Conservation (phyloP, 352 stramenopile species). For the Hyaloperonospora brassicae region DNA sequence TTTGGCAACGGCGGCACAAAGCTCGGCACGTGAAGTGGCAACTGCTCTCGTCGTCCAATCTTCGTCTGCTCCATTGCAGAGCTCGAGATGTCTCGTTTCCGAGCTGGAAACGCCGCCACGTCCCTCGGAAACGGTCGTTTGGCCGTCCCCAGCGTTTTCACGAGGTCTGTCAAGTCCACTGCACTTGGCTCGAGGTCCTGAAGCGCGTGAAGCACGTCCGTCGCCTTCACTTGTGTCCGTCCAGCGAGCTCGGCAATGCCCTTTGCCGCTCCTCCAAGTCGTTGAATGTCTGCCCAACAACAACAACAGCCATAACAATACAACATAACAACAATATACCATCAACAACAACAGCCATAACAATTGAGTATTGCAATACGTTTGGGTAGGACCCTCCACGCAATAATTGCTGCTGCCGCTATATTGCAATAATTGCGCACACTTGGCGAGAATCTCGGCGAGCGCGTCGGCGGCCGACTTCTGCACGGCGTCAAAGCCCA, state of each 20-base stretch:
- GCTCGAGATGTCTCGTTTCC: slow-evolving; percentile 39
- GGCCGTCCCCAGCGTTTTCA: slow-evolving; percentile 44
- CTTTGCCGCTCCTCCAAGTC: slow-evolving; percentile 39
- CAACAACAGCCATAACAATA: neutral
- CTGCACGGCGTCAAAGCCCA: slow-evolving; percentile 50
- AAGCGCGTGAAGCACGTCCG: slow-evolving; percentile 40
- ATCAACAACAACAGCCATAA: slow-evolving; percentile 1
- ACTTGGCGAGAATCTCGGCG: slow-evolving; percentile 46
- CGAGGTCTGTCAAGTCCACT: slow-evolving; percentile 39
- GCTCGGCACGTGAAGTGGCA: slow-evolving; percentile 40
- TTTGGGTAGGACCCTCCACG: too few species aligned
- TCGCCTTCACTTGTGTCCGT: slow-evolving; percentile 39
- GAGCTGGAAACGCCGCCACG: slow-evolving; percentile 40
- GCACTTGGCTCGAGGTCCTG: slow-evolving; percentile 37
- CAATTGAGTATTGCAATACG: slow-evolving; percentile 1
- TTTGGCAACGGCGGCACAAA: slow-evolving; percentile 49
- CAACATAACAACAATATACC: neutral
- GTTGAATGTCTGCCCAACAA: slow-evolving; percentile 34
- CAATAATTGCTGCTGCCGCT: neutral
- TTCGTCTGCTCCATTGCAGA: slow-evolving; percentile 49
- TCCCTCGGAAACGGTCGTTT: slow-evolving; percentile 50
- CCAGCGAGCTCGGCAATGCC: slow-evolving; percentile 48
- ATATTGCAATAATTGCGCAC: slow-evolving; percentile 21
- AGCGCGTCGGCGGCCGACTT: slow-evolving; percentile 42
- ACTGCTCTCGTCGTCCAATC: slow-evolving; percentile 43